Conservation (phyloP, 495 filamentous ascomycete species). For the Friedmanniomyces endolithicus region DNA sequence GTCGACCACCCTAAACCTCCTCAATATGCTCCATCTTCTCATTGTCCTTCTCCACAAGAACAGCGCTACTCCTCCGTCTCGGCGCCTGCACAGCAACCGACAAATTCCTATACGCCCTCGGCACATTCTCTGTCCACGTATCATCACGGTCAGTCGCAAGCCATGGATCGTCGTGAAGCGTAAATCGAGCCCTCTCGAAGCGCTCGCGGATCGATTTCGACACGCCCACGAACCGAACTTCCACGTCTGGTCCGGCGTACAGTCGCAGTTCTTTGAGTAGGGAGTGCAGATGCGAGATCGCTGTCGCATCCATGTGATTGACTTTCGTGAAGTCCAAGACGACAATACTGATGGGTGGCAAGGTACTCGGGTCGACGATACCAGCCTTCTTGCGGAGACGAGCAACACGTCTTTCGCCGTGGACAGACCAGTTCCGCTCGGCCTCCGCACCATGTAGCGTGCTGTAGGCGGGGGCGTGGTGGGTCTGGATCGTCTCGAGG, state of each 20-base stretch:
- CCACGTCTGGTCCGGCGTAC: constrained; percentile 11
- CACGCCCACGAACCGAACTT: constrained; percentile 11
- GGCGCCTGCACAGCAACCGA: background rate
- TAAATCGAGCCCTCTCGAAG: constrained; percentile 4
- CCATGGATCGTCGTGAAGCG: background rate
- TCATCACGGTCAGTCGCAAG: background rate
- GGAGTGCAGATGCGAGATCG: background rate
- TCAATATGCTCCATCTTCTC: background rate
- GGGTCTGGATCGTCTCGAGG: constrained; percentile 34
- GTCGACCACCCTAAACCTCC: background rate
- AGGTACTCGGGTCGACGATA: constrained; percentile 7
- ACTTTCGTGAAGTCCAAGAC: constrained; percentile 16
- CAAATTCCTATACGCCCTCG: background rate
- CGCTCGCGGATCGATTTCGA: background rate
- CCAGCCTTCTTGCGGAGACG: constrained; percentile 20
- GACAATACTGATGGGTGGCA: constrained; percentile 16
- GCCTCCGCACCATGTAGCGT: constrained; percentile 25
- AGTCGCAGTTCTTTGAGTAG: constrained; percentile 7
- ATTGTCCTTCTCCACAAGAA: background rate
- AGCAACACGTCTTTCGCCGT: constrained; percentile 26
- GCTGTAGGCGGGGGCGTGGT: constrained; percentile 23
- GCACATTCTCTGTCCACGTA: background rate
- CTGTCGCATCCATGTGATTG: constrained; percentile 17
- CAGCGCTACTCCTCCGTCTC: background rate
- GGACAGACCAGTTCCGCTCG: constrained; percentile 38